Conservation (phyloP, 2,329 filamentous ascomycete genomes). For the Trichoderma polysporum region DNA sequence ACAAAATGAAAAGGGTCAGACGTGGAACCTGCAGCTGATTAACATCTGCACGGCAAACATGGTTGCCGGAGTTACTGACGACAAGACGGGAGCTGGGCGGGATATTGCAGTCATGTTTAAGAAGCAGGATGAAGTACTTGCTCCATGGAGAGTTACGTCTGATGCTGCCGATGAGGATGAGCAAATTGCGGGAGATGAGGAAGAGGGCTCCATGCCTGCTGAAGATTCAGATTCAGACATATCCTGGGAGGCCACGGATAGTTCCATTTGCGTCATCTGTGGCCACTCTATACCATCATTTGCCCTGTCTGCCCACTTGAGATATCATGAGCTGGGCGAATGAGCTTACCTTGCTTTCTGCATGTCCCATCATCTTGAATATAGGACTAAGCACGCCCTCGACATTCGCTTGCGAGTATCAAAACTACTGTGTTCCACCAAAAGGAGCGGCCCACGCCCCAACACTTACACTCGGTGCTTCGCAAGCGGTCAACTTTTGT, state of each 20-base stretch:
- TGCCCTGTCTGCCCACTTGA: constrained; percentile 55
- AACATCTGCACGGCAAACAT: constrained; percentile 91
- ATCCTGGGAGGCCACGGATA: constrained; percentile 35
- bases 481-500: not conserved
- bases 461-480: not conserved
- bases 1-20: constrained; percentile 62
- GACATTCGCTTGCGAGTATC: not conserved
- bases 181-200: not conserved
- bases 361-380: not conserved
- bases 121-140: constrained; percentile 67
- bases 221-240: constrained; percentile 26
- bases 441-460: not conserved
- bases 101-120: constrained; percentile 84
- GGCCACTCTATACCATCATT: constrained; percentile 56
- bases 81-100: constrained; percentile 58
- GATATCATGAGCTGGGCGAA: constrained; percentile 38
- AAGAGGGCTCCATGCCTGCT: constrained; percentile 27
- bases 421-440: not conserved
- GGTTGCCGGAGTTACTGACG: constrained; percentile 55
- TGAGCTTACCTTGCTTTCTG: not conserved
- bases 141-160: constrained; percentile 59
- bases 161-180: constrained; percentile 33
- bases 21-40: constrained; percentile 78
- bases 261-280: constrained; percentile 46
- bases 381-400: not conserved